Conservation (phyloP, 192 early-diverging fungal genomes). For the Gonapodya sp. region DNA sequence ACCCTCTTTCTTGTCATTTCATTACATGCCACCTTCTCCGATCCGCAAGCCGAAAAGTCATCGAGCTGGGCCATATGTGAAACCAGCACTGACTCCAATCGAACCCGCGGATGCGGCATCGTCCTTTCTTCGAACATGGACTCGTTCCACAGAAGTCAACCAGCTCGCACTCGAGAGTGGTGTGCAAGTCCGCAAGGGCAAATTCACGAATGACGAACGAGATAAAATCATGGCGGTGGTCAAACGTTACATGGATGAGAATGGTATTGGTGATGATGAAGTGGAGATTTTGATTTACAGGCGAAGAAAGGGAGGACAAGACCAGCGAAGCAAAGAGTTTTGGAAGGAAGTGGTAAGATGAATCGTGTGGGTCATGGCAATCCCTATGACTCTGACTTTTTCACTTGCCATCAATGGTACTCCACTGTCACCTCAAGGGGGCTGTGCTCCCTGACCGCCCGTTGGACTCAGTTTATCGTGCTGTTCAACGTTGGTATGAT, state of each 20-base stretch:
- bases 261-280: neutral
- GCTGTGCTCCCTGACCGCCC: neutral
- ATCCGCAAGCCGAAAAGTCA: too few relatives aligned
- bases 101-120: too few relatives aligned
- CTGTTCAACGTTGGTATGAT: neutral
- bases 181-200: neutral
- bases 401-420: too few relatives aligned
- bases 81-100: too few relatives aligned
- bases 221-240: neutral
- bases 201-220: neutral
- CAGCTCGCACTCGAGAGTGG: neutral
- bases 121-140: neutral
- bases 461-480: neutral
- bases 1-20: too few relatives aligned
- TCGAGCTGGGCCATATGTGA: too few relatives aligned
- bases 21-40: too few relatives aligned
- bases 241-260: neutral
- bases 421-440: too few relatives aligned
- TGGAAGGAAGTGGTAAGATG: neutral
- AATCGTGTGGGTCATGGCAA: neutral
- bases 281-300: neutral
- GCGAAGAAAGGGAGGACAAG: neutral
- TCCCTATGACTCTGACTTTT: too few relatives aligned
- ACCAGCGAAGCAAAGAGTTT: neutral
- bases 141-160: neutral